Conservation (phyloP, 2,329 filamentous ascomycete genomes). For the Fonsecaea pugnacius region DNA sequence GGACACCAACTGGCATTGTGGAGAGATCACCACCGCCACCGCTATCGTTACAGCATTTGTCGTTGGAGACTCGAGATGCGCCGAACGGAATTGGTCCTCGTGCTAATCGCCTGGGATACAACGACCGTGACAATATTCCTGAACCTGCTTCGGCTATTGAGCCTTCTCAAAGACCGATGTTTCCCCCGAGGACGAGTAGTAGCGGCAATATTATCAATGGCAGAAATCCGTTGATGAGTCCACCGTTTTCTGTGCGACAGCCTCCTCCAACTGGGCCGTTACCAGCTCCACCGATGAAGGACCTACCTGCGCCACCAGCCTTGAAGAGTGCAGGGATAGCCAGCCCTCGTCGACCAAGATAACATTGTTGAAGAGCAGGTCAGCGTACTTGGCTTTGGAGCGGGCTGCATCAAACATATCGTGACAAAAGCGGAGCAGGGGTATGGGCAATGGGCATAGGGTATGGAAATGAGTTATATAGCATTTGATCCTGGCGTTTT, state of each 20-base stretch:
- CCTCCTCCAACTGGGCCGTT: conserved; percentile 62
- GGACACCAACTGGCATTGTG: conserved; percentile 36
- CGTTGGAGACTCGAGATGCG: conserved; percentile 47
- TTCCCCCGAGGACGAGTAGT: conserved; percentile 48
- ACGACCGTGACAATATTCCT: conserved; percentile 35
- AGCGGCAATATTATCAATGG: conserved; percentile 28
- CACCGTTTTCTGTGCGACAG: conserved; percentile 67
- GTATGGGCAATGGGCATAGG: background rate
- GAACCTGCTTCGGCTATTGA: conserved; percentile 48
- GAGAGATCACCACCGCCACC: conserved; percentile 43
- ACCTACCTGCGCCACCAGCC: conserved; percentile 32
- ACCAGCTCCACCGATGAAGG: conserved; percentile 58
- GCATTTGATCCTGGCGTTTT: conserved; percentile 29
- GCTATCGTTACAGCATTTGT: conserved; percentile 51
- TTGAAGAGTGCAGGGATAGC: conserved; percentile 30
- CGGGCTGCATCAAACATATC: conserved; percentile 17
- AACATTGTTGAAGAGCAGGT: conserved; percentile 23
- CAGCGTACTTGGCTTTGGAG: background rate
- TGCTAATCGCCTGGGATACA: conserved; percentile 31
- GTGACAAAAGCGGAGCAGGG: conserved; percentile 13
- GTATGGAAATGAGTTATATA: conserved; percentile 8
- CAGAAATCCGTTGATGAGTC: conserved; percentile 50
- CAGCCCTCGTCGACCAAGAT: conserved; percentile 31
- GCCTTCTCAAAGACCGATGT: conserved; percentile 44
- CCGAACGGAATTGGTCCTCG: conserved; percentile 39